Evolutionary conservation across 441 rosid species (phyloP).

Genomic region (Cnidoscolus chayamansa): DNA sequence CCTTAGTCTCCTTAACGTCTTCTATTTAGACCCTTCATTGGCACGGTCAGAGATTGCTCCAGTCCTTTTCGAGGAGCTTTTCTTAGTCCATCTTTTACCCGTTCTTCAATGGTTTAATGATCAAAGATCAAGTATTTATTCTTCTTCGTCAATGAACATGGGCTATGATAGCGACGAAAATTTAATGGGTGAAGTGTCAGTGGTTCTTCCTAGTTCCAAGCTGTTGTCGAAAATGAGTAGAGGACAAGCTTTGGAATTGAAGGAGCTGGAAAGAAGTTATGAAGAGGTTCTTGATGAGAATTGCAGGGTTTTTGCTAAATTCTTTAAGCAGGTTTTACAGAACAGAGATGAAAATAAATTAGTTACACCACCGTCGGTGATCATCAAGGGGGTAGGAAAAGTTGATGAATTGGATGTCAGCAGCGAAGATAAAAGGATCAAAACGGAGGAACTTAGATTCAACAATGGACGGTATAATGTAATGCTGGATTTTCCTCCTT

Average conservation of each 20-base stretch:
- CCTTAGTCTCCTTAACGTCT: conserved; percentile 34
- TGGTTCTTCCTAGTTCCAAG: conserved; percentile 37
- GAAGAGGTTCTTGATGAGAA: conserved; percentile 56
- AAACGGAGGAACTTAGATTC: conserved; percentile 29
- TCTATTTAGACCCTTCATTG: conserved; percentile 42
- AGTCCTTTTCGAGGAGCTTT: conserved; percentile 46
- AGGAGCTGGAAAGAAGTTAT: conserved; percentile 45
- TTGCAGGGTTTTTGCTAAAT: conserved; percentile 44
- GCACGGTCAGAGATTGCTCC: conserved; percentile 55
- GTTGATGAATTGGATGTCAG: conserved; percentile 13
- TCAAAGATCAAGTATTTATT: conserved; percentile 37
- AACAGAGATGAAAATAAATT: conserved; percentile 20
- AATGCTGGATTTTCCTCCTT: conserved; percentile 26
- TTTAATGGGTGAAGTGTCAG: conserved; percentile 30
- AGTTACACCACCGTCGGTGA: conserved; percentile 33
- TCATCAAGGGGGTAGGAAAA: conserved; percentile 25
- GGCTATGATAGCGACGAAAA: conserved; percentile 25
- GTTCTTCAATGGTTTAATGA: conserved; percentile 46
- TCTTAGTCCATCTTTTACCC: conserved; percentile 51
- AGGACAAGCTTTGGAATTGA: conserved; percentile 47
- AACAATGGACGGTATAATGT: conserved; percentile 61
- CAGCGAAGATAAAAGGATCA: conserved; percentile 25
- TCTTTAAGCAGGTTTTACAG: conserved; percentile 40
- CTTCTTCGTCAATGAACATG: conserved; percentile 19
- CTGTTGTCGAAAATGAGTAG: conserved; percentile 53